Evolutionary conservation across 1,139 yeast species (phyloP), one percentile per base, ranked within the genome.

Genomic region (Hansenula sp.): DNA sequence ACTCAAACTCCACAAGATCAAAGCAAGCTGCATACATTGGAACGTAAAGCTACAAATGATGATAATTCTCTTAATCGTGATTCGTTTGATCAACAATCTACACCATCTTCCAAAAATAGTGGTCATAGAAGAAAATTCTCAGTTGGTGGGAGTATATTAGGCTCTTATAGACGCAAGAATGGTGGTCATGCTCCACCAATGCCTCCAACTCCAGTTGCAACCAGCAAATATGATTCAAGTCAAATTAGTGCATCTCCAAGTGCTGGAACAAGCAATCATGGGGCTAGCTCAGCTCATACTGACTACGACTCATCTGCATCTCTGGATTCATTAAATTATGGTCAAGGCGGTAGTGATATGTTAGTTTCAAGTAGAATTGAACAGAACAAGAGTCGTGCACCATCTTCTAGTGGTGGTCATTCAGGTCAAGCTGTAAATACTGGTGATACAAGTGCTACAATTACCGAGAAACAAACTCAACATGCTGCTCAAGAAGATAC

Each of bases 341-440:
- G 75, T 11, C 61, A 73, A 31, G 82, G 79, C 11, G 84, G 82
- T 19, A 77, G 83, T 52, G 86, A 80, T 59, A 79, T 79, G 84
- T 67, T 80, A 51, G 62, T 78, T 26, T 77, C 84, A 2, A 75
- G 82, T 34, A 65, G 79, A 50, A 54, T 79, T 34, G 84, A 79
- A 47, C 82, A 77, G 44, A 42, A 35, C 21, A 47, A 42, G 37
- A 41, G 32, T 14, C 46, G 42, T 37, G 38, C 44, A 20, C 44
- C 49, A 19, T 30, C 44, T 8, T 14, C 29, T 4, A 29, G 32
- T 16, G 33, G 24, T 3, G 22, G 39, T 22, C 31, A 31, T 16
- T 40, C 39, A 14, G 45, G 29, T 6, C 36, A 28, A n/a, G 41
- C 29, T 7, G 21, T 32, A 13, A 25, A 26, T 17, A 31, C 34